Evolutionary conservation across 169 alveolate species (phyloP), one percentile per base, ranked within the genome.

Genomic region (Plasmodium coatneyi): DNA sequence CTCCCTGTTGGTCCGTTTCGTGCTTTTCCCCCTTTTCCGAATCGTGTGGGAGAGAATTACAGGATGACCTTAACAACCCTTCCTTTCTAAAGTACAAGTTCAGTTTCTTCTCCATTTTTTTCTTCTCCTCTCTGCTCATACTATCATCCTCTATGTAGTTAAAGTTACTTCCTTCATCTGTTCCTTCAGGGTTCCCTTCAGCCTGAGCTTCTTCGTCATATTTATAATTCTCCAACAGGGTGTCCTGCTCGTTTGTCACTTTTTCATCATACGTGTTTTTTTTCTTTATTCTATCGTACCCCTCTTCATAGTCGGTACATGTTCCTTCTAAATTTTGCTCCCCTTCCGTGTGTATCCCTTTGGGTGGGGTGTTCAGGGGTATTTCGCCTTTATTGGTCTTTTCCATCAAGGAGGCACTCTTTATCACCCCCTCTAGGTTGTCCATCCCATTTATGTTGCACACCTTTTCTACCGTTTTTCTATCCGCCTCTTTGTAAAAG

Each of bases 41-140:
- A 56, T 54, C 28, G 19, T 34, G 49, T 10, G 9, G 16, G 36
- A 36, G 28, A 46, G 84, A 86, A 74, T 76, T 76, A 32, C 70
- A 25, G 22, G 76, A 76, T 34, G 80, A 10, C 30, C 71, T 72
- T 60, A 87, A 87, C 25, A 78, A 76, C 49, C 93, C 93, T 32
- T 87, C 93, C 30, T 78, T 87, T 79, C 49, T 87, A 60, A 87
- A 87, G 71, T 87, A 87, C 71, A 41, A 6, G 14, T 87, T 66
- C 46, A 87, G 49, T 43, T 87, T 81, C 71, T 87, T 87, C 79
- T 87, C 93, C 49, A 87, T 14, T 41, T 60, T 41, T 7, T 22
- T 78, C 49, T 79, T 76, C 34, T 76, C 89, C 14, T 78, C 25
- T 30, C 34, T 39, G 70, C 39, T 41, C 28, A 87, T 78, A 49